Conservation (phyloP, 352 stramenopile genomes). For the Salisapilia sapeloensis region DNA sequence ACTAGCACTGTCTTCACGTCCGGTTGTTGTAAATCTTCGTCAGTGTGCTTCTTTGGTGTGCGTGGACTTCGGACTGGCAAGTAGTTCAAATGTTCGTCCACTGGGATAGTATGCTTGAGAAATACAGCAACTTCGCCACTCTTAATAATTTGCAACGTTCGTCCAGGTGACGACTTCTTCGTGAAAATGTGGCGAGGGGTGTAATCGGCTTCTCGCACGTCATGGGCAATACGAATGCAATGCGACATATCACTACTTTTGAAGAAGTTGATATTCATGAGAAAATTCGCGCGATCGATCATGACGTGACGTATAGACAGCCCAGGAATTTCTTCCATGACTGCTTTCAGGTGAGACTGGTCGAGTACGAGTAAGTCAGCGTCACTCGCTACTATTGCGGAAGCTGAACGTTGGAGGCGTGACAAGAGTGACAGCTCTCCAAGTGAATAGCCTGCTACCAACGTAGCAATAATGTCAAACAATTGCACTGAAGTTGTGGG, state of each 20-base stretch:
- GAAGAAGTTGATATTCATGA: conserved; percentile 38
- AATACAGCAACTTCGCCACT: conserved; percentile 54
- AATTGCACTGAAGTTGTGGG: conserved; percentile 14
- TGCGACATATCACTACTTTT: conserved; percentile 35
- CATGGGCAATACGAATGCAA: conserved; percentile 58
- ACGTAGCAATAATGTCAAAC: conserved; percentile 45
- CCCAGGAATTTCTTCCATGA: conserved; percentile 21
- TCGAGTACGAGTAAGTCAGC: conserved; percentile 62
- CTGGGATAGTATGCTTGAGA: conserved; percentile 11
- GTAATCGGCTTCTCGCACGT: conserved; percentile 33
- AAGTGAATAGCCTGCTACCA: conserved; percentile 48
- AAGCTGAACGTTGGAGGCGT: conserved; percentile 43
- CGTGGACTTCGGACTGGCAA: not conserved
- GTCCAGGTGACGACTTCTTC: conserved; percentile 19
- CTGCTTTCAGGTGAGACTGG: conserved; percentile 19
- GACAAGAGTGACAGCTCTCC: conserved; percentile 59
- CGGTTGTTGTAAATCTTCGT: not conserved
- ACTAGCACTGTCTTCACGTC: conserved; percentile 16
- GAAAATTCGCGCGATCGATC: conserved; percentile 49
- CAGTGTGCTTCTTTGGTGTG: not conserved
- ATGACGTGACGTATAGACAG: conserved; percentile 55
- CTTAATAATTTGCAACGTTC: conserved; percentile 52
- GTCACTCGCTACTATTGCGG: conserved; percentile 38
- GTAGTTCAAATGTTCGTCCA: conserved; percentile 2
- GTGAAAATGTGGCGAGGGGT: conserved; percentile 47